Percentiles rank a stretch among this genome's conserved stretches.
Conservation (phyloP, 78 protist genomes). For the Pelomyxa schiedti region DNA sequence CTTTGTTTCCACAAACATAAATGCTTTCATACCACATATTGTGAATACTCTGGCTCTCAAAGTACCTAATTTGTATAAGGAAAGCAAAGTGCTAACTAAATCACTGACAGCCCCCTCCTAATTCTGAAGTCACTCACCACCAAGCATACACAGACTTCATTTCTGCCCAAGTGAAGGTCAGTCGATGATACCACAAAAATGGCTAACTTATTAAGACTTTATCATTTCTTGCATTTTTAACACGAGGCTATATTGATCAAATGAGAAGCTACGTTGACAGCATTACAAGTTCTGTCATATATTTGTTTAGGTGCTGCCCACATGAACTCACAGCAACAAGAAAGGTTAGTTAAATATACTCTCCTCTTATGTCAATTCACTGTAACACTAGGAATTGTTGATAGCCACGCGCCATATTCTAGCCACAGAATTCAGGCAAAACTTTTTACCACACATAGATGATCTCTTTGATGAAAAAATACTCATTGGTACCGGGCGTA, state of each 20-base stretch:
- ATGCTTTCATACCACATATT: background rate
- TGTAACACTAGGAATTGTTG: slow-evolving; percentile 57
- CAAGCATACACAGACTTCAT: slow-evolving; percentile 41
- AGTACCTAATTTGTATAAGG: background rate
- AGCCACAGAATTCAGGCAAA: slow-evolving; percentile 60
- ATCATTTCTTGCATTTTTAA: slow-evolving; percentile 65
- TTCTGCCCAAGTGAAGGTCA: slow-evolving; percentile 55
- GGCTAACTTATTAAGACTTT: slow-evolving; percentile 26
- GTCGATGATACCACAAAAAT: background rate
- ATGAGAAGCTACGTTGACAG: slow-evolving; percentile 19
- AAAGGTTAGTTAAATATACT: too few species aligned
- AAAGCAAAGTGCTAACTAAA: background rate
- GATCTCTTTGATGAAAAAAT: slow-evolving; percentile 41
- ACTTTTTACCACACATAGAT: slow-evolving; percentile 56
- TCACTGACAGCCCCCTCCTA: background rate
- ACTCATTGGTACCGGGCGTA: slow-evolving; percentile 32
- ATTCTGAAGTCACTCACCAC: too few species aligned
- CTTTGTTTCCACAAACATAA: background rate
- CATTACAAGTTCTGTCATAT: slow-evolving; percentile 54
- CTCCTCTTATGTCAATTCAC: too few species aligned
- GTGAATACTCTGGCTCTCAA: background rate
- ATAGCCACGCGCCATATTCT: slow-evolving; percentile 66
- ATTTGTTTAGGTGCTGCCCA: slow-evolving; percentile 52
- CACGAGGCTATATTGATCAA: slow-evolving; percentile 32
- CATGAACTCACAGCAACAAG: slow-evolving; percentile 34